Conservation (phyloP, 2,329 filamentous ascomycete species). For the Colletotrichum sojae region DNA sequence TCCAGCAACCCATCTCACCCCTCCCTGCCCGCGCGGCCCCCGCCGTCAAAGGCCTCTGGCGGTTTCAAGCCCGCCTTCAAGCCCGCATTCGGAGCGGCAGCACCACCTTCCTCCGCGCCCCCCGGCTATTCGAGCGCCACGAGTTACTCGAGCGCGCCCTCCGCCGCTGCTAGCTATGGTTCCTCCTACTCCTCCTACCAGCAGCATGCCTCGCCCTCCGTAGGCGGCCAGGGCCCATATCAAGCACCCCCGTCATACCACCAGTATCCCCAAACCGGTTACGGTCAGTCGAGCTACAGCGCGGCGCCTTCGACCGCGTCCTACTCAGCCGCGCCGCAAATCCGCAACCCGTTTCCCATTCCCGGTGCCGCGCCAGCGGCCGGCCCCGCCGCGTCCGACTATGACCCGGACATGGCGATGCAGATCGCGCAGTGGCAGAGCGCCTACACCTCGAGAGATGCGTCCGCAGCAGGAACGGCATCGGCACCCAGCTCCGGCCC, state of each 20-base stretch:
- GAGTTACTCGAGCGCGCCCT: constrained; percentile 53
- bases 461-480: neutral
- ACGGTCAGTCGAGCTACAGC: constrained; percentile 50
- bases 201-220: constrained; percentile 45
- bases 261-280: constrained; percentile 46
- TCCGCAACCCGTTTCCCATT: constrained; percentile 84
- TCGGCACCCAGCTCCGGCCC: constrained; percentile 41
- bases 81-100: constrained; percentile 44
- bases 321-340: constrained; percentile 74
- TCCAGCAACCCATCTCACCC: constrained; percentile 61
- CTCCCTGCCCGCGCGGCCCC: constrained; percentile 84
- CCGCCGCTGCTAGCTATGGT: constrained; percentile 60
- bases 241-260: constrained; percentile 44
- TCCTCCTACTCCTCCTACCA: constrained; percentile 57
- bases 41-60: constrained; percentile 65
- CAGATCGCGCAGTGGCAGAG: constrained; percentile 97
- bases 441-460: constrained; percentile 70
- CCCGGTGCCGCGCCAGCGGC: constrained; percentile 59
- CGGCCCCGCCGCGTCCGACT: constrained; percentile 51
- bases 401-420: constrained; percentile 86
- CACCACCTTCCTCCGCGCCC: constrained; percentile 47
- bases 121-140: constrained; percentile 56
- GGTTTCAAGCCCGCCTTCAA: constrained; percentile 67
- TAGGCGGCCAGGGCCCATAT: constrained; percentile 40
- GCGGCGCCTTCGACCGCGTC: constrained; percentile 48